These are phyloP conservation scores for Jimgerdemannia lactiflua DNA, from an alignment of 192 early-diverging fungal species.

Conservation along the genomic window DNA sequence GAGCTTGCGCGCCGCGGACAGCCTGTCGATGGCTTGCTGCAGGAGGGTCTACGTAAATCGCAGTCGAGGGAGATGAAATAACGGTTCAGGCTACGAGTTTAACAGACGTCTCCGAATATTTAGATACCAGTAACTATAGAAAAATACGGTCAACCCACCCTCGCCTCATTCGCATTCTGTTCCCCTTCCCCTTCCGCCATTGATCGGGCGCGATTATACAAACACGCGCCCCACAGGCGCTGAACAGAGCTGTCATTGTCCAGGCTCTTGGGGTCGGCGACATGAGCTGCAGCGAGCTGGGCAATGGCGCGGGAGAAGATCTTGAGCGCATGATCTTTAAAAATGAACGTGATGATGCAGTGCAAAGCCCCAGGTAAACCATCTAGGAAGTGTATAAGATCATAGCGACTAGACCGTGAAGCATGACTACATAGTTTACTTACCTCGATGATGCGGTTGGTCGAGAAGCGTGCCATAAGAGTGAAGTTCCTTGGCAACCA, in stretches of 20 bases:
- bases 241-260: neutral
- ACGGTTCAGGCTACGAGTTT: too few species aligned
- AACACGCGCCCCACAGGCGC: neutral
- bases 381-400: too few species aligned
- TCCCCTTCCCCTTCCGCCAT: neutral
- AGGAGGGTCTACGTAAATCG: neutral
- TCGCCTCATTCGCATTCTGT: neutral
- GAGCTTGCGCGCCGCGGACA: slow-evolving; percentile 15
- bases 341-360: neutral
- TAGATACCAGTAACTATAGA: neutral
- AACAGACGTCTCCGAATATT: too few species aligned
- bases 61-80: too few species aligned
- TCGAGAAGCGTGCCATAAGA: slow-evolving; percentile 29
- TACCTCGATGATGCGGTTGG: slow-evolving; percentile 23
- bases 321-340: neutral
- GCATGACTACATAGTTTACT: too few species aligned
- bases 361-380: neutral
- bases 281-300: slow-evolving; percentile 8
- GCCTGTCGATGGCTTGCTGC: slow-evolving; percentile 4
- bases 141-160: neutral
- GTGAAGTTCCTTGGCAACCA: slow-evolving; percentile 30
- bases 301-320: slow-evolving; percentile 14
- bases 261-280: neutral
- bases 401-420: too few species aligned
- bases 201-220: neutral